Evolutionary conservation across 805 yeast species (phyloP).

Genomic region (Blastobotrys terrestris): DNA sequence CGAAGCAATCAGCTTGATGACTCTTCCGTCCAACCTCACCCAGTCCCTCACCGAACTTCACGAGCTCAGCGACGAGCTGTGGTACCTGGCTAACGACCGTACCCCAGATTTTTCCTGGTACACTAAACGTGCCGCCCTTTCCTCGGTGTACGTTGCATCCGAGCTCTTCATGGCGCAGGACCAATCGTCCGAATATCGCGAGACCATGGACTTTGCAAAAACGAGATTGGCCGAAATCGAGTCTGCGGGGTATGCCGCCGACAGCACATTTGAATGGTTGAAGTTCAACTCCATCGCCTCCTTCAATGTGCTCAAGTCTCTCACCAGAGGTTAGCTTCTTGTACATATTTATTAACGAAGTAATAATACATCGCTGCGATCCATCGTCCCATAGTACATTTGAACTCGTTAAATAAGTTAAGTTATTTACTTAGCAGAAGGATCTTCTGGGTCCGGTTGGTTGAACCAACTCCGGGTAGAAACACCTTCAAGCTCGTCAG

Average conservation of each 20-base stretch:
- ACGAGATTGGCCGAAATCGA: slow-evolving; percentile 50
- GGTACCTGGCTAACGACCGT: slow-evolving; percentile 70
- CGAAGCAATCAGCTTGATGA: slow-evolving; percentile 53
- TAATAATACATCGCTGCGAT: background rate
- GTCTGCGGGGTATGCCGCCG: slow-evolving; percentile 53
- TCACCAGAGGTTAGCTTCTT: slow-evolving; percentile 10
- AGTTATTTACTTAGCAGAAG: background rate
- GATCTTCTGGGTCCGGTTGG: background rate
- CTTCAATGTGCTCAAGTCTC: slow-evolving; percentile 64
- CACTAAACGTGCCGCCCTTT: slow-evolving; percentile 68
- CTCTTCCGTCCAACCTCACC: slow-evolving; percentile 56
- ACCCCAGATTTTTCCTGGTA: slow-evolving; percentile 88
- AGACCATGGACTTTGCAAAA: slow-evolving; percentile 61
- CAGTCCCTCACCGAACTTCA: slow-evolving; percentile 62
- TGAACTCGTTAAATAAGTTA: background rate
- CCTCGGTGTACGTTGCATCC: slow-evolving; percentile 58
- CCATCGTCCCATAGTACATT: no score
- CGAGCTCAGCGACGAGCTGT: slow-evolving; percentile 74
- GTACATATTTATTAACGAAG: slow-evolving; percentile 2
- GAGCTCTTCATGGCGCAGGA: slow-evolving; percentile 82
- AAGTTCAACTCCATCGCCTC: slow-evolving; percentile 59
- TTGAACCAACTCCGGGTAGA: background rate
- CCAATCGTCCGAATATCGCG: slow-evolving; percentile 44
- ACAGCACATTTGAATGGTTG: slow-evolving; percentile 68
- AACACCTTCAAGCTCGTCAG: background rate